Evolutionary conservation across 1,139 yeast species (phyloP).

Genomic region (Scheffersomyces quercinus): DNA sequence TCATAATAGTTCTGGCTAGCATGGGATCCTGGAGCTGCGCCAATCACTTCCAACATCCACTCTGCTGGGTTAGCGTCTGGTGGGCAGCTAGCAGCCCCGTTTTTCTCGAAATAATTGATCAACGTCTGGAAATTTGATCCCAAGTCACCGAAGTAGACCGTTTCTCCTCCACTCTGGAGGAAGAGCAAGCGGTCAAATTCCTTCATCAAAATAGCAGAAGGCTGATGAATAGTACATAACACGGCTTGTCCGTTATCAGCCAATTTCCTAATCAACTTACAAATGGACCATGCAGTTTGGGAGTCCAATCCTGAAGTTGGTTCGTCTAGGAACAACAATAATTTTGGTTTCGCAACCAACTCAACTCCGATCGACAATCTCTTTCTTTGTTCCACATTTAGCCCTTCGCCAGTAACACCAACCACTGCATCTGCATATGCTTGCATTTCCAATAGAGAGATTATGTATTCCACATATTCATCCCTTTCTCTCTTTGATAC

Average conservation of each 20-base stretch:
- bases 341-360: constrained; percentile 40
- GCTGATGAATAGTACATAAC: constrained; percentile 46
- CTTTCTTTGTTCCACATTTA: constrained; percentile 40
- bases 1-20: constrained; percentile 35
- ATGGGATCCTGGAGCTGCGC: constrained; percentile 33
- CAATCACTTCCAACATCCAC: constrained; percentile 57
- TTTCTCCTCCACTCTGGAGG: constrained; percentile 55
- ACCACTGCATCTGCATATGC: constrained; percentile 38
- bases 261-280: constrained; percentile 42
- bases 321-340: constrained; percentile 35
- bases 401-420: constrained; percentile 42
- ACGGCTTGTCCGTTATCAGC: constrained; percentile 47
- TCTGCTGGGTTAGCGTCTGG: constrained; percentile 54
- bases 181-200: constrained; percentile 39
- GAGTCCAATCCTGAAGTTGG: constrained; percentile 46
- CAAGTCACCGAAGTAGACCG: constrained; percentile 79
- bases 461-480: constrained; percentile 35
- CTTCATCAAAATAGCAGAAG: constrained; percentile 40
- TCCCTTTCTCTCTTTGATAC: constrained; percentile 32
- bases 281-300: constrained; percentile 47
- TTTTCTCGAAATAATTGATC: constrained; percentile 55
- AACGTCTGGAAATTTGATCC: constrained; percentile 54
- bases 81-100: constrained; percentile 51
- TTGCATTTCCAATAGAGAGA: constrained; percentile 38
- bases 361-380: constrained; percentile 42